These are phyloP conservation scores for Cordyceps fumosorosea DNA, from an alignment of 2,329 filamentous ascomycete species.

Conservation along the genomic window DNA sequence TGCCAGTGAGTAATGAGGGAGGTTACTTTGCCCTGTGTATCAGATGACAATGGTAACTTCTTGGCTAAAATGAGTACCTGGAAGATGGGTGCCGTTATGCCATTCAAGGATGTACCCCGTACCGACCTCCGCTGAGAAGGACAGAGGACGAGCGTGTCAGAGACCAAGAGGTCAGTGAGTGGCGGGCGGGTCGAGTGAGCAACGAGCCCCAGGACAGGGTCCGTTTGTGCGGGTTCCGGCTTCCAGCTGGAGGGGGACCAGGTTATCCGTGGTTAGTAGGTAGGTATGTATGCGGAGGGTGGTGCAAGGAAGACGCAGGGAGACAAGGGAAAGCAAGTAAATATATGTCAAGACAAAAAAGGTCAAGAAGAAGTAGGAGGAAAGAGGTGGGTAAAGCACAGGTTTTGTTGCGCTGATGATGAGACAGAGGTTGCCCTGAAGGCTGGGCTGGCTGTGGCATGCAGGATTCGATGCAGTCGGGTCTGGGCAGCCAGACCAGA, in stretches of 20 bases:
- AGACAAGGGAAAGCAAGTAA: neutral
- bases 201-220: constrained; percentile 4
- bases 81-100: neutral
- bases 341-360: neutral
- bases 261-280: neutral
- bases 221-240: constrained; percentile 7
- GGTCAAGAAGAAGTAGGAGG: neutral
- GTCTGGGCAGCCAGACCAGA: neutral
- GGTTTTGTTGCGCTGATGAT: neutral
- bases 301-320: neutral
- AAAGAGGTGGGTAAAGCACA: neutral
- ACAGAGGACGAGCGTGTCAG: constrained; percentile 5
- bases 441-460: neutral
- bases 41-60: neutral
- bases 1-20: neutral
- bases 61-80: neutral
- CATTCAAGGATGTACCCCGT: neutral
- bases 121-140: neutral
- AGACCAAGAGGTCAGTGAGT: constrained; percentile 9
- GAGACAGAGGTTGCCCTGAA: neutral
- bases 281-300: neutral
- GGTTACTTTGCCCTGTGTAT: neutral
- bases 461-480: constrained; percentile 5
- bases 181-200: constrained; percentile 9
- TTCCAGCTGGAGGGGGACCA: neutral